These are phyloP conservation scores for Candida odintsovae DNA, from an alignment of 805 yeast genomes.

Conservation along the genomic window DNA sequence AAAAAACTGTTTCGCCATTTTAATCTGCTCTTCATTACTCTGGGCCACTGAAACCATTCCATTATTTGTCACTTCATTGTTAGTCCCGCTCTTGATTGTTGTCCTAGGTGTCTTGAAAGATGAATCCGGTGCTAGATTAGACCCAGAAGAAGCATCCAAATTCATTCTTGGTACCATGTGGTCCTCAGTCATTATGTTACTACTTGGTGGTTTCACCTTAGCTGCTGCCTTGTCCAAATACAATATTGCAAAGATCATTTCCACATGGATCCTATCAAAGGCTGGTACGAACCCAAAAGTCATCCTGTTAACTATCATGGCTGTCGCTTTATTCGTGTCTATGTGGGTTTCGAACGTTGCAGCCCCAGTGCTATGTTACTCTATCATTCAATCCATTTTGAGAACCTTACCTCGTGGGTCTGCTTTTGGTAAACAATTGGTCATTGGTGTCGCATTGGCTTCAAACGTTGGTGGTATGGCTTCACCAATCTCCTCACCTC, in stretches of 20 bases:
- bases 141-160: constrained; percentile 61
- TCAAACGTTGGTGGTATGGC: constrained; percentile 96
- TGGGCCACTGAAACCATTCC: constrained; percentile 98
- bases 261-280: constrained; percentile 71
- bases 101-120: constrained; percentile 63
- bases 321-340: constrained; percentile 76
- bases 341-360: constrained; percentile 98
- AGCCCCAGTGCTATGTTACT: constrained; percentile 89
- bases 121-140: constrained; percentile 47
- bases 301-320: constrained; percentile 76
- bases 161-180: constrained; percentile 86
- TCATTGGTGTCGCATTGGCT: constrained; percentile 88
- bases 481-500: constrained; percentile 96
- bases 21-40: constrained; percentile 72
- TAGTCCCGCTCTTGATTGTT: constrained; percentile 79
- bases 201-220: constrained; percentile 89
- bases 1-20: constrained; percentile 78
- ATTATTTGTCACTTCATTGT: constrained; percentile 77
- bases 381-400: constrained; percentile 85
- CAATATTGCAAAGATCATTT: constrained; percentile 79
- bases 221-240: constrained; percentile 94
- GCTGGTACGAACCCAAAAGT: constrained; percentile 85
- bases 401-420: constrained; percentile 78
- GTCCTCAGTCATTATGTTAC: constrained; percentile 86
- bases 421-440: constrained; percentile 74